These are phyloP conservation scores for Geoglossum cookeanum DNA, from an alignment of 2,329 filamentous ascomycete species.

Conservation along the genomic window DNA sequence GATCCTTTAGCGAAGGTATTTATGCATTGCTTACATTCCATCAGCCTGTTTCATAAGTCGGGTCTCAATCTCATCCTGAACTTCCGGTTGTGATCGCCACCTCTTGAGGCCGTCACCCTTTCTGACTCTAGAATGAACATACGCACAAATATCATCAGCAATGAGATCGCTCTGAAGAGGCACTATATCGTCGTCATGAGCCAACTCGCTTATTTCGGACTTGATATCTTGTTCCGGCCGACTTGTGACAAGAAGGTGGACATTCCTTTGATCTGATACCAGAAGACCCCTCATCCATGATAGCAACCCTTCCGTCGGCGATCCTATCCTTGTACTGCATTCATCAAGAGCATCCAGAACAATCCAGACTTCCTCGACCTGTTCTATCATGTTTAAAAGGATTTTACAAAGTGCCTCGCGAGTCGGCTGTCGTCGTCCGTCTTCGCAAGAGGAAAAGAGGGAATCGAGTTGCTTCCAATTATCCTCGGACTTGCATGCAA, in stretches of 20 bases:
- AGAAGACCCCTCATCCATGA: not conserved
- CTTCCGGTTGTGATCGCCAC: constrained; percentile 11
- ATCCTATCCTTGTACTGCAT: constrained; percentile 5
- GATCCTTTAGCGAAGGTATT: not conserved
- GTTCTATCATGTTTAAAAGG: constrained; percentile 13
- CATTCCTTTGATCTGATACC: not conserved
- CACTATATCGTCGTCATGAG: constrained; percentile 8
- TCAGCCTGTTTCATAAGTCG: constrained; percentile 3
- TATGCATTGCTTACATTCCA: constrained; percentile 5
- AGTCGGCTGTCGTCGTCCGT: too few relatives aligned
- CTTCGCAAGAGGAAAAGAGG: too few relatives aligned
- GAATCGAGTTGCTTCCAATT: too few relatives aligned
- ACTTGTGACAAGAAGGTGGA: not conserved
- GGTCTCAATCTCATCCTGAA: constrained; percentile 5
- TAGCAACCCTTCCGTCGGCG: too few relatives aligned
- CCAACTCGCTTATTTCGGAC: constrained; percentile 7
- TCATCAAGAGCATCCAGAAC: constrained; percentile 17
- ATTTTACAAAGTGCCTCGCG: too few relatives aligned
- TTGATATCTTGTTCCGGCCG: not conserved
- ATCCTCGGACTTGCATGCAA: too few relatives aligned
- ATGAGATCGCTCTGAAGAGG: constrained; percentile 11
- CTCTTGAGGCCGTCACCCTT: constrained; percentile 11
- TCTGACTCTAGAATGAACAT: constrained; percentile 11
- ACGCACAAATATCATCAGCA: constrained; percentile 14
- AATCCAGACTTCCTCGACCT: constrained; percentile 12